Conservation (phyloP, 352 stramenopile species). For the Phytophthora tubulina region DNA sequence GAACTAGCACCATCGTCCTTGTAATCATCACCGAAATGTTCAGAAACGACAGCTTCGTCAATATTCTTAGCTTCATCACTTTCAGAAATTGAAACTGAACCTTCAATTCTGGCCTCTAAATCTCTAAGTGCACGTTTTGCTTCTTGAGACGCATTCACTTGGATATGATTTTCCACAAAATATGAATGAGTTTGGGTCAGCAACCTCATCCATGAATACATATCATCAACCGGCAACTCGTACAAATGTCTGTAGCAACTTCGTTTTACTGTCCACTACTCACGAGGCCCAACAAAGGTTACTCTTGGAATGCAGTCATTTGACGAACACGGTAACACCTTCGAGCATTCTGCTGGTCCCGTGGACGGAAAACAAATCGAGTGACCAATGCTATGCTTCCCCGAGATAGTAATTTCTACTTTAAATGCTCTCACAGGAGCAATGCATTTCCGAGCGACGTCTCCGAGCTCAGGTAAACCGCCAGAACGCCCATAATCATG, state of each 20-base stretch:
- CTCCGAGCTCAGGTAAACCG: not conserved
- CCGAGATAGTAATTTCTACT: not conserved
- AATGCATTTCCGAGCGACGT: constrained; percentile 15
- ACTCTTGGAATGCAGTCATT: constrained; percentile 4
- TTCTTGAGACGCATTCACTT: constrained; percentile 3
- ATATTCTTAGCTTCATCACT: no score
- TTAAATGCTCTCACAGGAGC: constrained; percentile 1
- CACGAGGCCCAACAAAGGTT: constrained; percentile 7
- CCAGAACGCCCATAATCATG: constrained; percentile 11
- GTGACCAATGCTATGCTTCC: constrained; percentile 7
- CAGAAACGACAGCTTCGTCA: no score
- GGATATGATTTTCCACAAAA: not conserved
- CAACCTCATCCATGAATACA: constrained; percentile 14
- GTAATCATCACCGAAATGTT: no score
- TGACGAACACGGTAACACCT: not conserved
- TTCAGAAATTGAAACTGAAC: no score
- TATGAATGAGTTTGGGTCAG: not conserved
- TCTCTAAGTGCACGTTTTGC: no score
- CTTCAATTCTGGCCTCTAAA: no score
- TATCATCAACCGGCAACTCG: constrained; percentile 12
- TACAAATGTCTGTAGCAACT: not conserved
- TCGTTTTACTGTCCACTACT: constrained; percentile 1
- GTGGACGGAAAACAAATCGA: constrained; percentile 14
- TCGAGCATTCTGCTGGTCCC: not conserved
- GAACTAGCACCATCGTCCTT: no score